Conservation (phyloP, 1,284 basidiomycete genomes). For the Heliocybe sulcata region DNA sequence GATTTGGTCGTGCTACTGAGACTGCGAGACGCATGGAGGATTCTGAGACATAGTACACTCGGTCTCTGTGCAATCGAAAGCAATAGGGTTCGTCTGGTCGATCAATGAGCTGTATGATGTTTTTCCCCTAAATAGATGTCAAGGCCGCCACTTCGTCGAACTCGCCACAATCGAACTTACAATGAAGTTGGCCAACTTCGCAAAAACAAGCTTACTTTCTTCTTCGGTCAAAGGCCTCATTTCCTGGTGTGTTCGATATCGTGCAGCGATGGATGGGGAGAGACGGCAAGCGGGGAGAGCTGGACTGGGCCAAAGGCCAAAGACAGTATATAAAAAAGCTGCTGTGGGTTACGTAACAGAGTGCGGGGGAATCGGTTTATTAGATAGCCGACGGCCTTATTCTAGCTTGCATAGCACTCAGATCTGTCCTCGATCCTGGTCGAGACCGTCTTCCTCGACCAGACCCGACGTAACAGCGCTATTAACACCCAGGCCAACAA, state of each 20-base stretch:
- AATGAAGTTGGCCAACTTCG: constrained; percentile 89
- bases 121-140: constrained; percentile 58
- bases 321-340: not conserved
- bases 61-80: constrained; percentile 86
- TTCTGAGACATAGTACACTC: constrained; percentile 93
- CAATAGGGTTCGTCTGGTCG: constrained; percentile 82
- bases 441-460: not conserved
- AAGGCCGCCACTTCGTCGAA: not conserved
- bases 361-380: not conserved
- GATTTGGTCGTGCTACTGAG: constrained; percentile 87
- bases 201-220: constrained; percentile 82
- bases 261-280: constrained; percentile 7
- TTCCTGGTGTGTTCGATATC: not conserved
- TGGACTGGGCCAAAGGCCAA: constrained; percentile 12
- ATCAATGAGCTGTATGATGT: constrained; percentile 86
- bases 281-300: constrained; percentile 12
- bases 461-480: not conserved
- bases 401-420: no score
- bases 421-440: not conserved
- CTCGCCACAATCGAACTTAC: constrained; percentile 31
- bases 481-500: not conserved
- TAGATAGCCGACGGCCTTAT: not conserved
- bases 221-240: constrained; percentile 86
- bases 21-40: constrained; percentile 90
- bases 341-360: constrained; percentile 18